Evolutionary conservation across 2,329 filamentous ascomycete species (phyloP).

Genomic region (Parastagonospora avenae): DNA sequence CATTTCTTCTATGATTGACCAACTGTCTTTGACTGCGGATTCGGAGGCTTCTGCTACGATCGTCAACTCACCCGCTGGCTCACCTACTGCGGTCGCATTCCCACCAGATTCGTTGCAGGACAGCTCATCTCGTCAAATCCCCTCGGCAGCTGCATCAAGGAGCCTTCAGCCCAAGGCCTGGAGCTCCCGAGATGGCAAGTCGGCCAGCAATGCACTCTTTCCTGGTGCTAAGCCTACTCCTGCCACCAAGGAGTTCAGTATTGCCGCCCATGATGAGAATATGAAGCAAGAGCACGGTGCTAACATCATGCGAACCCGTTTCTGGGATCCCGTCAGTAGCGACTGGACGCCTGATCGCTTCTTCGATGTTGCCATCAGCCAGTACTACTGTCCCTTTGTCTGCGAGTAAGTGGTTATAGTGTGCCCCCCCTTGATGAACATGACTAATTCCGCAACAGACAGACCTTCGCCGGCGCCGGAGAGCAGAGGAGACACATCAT

Average conservation of each 20-base stretch:
- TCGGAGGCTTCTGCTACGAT: conserved; percentile 13
- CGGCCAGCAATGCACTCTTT: conserved; percentile 41
- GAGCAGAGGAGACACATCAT: conserved; percentile 47
- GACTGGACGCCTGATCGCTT: conserved; percentile 58
- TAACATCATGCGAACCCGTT: conserved; percentile 49
- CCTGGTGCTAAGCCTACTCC: conserved; percentile 39
- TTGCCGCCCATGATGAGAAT: conserved; percentile 31
- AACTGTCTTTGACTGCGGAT: conserved; percentile 21
- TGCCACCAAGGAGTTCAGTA: conserved; percentile 33
- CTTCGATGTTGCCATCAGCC: conserved; percentile 48
- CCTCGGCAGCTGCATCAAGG: conserved; percentile 3
- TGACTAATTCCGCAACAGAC: conserved; percentile 19
- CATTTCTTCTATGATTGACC: conserved; percentile 12
- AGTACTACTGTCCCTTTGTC: conserved; percentile 61
- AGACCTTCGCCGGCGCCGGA: conserved; percentile 26
- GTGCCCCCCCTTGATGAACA: not conserved
- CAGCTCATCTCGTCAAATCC: conserved; percentile 1
- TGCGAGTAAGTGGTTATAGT: conserved; percentile 56
- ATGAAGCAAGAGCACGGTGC: conserved; percentile 34
- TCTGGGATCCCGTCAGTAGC: conserved; percentile 56
- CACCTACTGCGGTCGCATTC: not conserved
- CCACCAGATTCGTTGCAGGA: not conserved
- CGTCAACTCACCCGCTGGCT: conserved; percentile 7
- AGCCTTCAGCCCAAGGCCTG: conserved; percentile 26
- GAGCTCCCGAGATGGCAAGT: conserved; percentile 25